These are phyloP conservation scores for Candolleomyces eurysporus DNA, from an alignment of 768 basidiomycete species.

Conservation along the genomic window DNA sequence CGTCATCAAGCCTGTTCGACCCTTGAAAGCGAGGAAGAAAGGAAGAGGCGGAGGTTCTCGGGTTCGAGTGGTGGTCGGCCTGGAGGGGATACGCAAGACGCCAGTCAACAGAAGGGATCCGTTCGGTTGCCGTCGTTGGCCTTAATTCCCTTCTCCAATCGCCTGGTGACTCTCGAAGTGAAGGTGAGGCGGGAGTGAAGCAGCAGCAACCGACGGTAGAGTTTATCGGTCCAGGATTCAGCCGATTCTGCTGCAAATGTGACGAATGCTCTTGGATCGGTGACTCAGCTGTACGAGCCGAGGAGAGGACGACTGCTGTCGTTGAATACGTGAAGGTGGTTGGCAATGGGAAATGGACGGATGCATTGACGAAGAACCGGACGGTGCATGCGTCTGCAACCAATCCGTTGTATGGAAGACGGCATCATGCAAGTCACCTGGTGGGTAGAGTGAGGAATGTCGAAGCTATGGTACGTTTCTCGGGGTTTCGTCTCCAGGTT, in stretches of 20 bases:
- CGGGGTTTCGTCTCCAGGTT: neutral
- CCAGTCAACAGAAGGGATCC: too few species aligned
- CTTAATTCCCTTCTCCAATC: conserved; percentile 27
- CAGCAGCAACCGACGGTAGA: conserved; percentile 30
- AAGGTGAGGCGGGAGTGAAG: neutral
- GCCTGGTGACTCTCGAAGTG: neutral
- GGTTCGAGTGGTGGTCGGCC: too few species aligned
- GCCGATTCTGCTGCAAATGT: conserved; percentile 16
- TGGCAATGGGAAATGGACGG: conserved; percentile 64
- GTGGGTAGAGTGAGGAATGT: conserved; percentile 56
- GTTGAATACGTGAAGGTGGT: conserved; percentile 57
- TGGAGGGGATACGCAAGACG: too few species aligned
- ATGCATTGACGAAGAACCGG: conserved; percentile 54
- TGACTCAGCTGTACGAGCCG: conserved; percentile 66
- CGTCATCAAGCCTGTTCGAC: neutral
- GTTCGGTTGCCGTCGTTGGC: conserved; percentile 12
- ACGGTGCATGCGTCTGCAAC: conserved; percentile 73
- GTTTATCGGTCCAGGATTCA: conserved; percentile 49
- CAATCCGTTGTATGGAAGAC: conserved; percentile 72
- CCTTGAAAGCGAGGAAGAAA: too few species aligned
- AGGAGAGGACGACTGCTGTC: conserved; percentile 64
- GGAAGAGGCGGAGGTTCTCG: too few species aligned
- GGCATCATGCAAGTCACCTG: conserved; percentile 61
- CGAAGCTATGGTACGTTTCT: conserved; percentile 41
- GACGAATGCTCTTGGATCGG: conserved; percentile 17